These are phyloP conservation scores for Xylariaceae sp. DNA, from an alignment of 2,329 filamentous ascomycete genomes.

Conservation along the genomic window DNA sequence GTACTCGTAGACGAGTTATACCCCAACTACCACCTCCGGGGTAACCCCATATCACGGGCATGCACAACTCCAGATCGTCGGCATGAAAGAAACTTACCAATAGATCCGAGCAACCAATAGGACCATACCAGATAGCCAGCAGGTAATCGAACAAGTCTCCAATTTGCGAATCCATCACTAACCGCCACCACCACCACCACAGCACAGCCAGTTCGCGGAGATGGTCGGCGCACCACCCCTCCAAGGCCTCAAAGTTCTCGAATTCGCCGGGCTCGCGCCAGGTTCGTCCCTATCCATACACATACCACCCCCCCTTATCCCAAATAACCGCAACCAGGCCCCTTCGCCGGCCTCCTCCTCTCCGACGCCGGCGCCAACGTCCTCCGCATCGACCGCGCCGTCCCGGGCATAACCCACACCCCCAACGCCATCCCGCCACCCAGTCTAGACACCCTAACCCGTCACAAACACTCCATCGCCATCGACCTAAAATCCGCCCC, in stretches of 20 bases:
- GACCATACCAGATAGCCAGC: too few species aligned
- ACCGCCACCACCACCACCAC: neutral
- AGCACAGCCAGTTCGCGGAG: slow-evolving; percentile 5
- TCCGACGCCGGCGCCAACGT: slow-evolving; percentile 86
- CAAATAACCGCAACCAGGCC: slow-evolving; percentile 48
- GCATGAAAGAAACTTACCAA: too few species aligned
- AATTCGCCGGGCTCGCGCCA: slow-evolving; percentile 58
- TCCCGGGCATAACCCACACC: slow-evolving; percentile 38
- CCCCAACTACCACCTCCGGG: too few species aligned
- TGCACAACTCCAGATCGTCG: too few species aligned
- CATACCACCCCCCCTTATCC: neutral
- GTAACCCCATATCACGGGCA: too few species aligned
- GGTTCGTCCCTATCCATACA: slow-evolving; percentile 37
- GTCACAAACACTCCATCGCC: slow-evolving; percentile 74
- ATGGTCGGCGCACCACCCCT: slow-evolving; percentile 41
- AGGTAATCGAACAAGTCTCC: too few species aligned
- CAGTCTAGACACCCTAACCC: slow-evolving; percentile 67
- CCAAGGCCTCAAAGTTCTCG: slow-evolving; percentile 51
- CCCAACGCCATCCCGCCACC: slow-evolving; percentile 33
- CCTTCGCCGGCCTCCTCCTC: slow-evolving; percentile 82
- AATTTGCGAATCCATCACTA: neutral
- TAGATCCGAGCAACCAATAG: too few species aligned
- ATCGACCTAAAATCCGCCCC: slow-evolving; percentile 67
- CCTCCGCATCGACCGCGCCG: slow-evolving; percentile 73
- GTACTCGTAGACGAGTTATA: too few species aligned